Evolutionary conservation across 768 basidiomycete genomes (phyloP).

Genomic region (Artomyces pyxidatus): DNA sequence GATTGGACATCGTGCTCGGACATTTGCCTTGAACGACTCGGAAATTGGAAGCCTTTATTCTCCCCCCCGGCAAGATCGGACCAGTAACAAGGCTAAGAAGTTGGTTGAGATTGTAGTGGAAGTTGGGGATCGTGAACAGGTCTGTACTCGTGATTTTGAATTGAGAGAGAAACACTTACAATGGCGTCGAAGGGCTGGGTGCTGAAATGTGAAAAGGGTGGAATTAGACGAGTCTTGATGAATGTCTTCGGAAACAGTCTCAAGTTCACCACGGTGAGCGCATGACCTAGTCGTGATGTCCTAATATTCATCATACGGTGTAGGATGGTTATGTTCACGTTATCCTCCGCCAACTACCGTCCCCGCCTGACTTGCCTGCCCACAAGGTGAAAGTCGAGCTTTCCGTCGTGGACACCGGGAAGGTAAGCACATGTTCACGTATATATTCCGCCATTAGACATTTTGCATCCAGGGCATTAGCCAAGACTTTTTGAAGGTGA

Average conservation of each 20-base stretch:
- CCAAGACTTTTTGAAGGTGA: conserved; percentile 82
- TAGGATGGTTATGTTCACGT: conserved; percentile 90
- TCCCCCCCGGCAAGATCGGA: conserved; percentile 54
- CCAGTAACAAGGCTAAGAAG: conserved; percentile 25
- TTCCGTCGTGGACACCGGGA: conserved; percentile 83
- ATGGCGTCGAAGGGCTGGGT: conserved; percentile 60
- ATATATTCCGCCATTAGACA: neutral
- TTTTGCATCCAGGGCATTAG: conserved; percentile 63
- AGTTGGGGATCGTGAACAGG: conserved; percentile 64
- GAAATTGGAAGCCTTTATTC: conserved; percentile 91
- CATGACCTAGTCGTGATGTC: no score
- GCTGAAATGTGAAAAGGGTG: conserved; percentile 85
- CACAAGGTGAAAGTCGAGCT: conserved; percentile 72
- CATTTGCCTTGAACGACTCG: conserved; percentile 56
- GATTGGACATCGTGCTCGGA: conserved; percentile 85
- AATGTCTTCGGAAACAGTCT: conserved; percentile 91
- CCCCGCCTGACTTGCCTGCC: conserved; percentile 41
- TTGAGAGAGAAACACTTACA: neutral
- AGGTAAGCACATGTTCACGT: conserved; percentile 35
- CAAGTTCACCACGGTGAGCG: conserved; percentile 82
- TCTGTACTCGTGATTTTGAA: conserved; percentile 25
- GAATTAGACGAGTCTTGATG: conserved; percentile 87
- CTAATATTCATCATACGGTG: no score
- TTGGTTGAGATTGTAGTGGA: conserved; percentile 87
- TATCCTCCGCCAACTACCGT: conserved; percentile 64